Conservation (phyloP, 441 rosid species). For the Melastoma candidum region DNA sequence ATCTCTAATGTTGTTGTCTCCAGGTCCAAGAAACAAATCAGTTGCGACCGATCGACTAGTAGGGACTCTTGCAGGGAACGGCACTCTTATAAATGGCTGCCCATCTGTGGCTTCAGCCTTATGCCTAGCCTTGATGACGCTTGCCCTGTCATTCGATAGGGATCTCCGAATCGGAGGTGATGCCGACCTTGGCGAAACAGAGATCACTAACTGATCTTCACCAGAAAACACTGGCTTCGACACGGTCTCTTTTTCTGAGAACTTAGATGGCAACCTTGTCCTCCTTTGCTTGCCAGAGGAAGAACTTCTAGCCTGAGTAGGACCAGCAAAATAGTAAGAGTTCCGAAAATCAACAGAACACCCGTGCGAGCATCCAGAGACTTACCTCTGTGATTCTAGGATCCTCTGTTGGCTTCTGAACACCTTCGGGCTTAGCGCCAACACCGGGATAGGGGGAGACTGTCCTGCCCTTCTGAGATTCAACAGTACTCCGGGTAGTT, state of each 20-base stretch:
- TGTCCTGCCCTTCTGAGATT: conserved; percentile 62
- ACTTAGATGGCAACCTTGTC: conserved; percentile 57
- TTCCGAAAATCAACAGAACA: not conserved
- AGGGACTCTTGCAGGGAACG: conserved; percentile 84
- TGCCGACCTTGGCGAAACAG: conserved; percentile 45
- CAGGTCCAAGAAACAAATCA: conserved; percentile 30
- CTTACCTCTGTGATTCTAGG: conserved; percentile 50
- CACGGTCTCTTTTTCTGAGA: conserved; percentile 47
- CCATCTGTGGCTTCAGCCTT: conserved; percentile 48
- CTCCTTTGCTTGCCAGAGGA: conserved; percentile 86
- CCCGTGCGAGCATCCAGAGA: not conserved
- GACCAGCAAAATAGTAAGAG: not conserved
- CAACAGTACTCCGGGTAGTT: conserved; percentile 30
- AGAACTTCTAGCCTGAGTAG: conserved; percentile 66
- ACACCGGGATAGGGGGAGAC: conserved; percentile 76
- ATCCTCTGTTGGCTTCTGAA: conserved; percentile 42
- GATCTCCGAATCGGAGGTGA: conserved; percentile 79
- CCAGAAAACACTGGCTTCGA: conserved; percentile 33
- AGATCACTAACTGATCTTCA: conserved; percentile 42
- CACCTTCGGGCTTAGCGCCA: conserved; percentile 39
- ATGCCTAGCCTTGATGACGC: conserved; percentile 41
- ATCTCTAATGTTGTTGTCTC: conserved; percentile 30
- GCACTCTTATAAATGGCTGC: conserved; percentile 47
- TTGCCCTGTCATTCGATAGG: conserved; percentile 73
- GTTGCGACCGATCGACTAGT: conserved; percentile 43